Evolutionary conservation across 352 stramenopile genomes (phyloP).

Genomic region (Phytophthora citricola): DNA sequence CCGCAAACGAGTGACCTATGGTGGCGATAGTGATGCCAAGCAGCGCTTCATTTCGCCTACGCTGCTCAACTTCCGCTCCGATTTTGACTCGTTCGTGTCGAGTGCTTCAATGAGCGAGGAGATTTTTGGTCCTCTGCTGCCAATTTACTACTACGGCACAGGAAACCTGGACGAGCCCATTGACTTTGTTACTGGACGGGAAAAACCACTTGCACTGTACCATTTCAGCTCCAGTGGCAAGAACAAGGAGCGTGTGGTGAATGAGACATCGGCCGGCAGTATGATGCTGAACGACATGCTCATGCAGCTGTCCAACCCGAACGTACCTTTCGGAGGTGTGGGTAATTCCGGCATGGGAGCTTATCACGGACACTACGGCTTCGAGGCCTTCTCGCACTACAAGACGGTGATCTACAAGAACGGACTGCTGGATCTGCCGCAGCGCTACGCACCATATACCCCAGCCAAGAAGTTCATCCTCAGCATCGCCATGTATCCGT

Average conservation of each 20-base stretch:
- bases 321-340: slow-evolving; percentile 84
- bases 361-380: slow-evolving; percentile 86
- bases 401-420: slow-evolving; percentile 80
- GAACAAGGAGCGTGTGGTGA: slow-evolving; percentile 48
- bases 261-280: slow-evolving; percentile 64
- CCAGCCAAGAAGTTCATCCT: slow-evolving; percentile 43
- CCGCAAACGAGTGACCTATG: slow-evolving; percentile 60
- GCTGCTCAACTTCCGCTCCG: slow-evolving; percentile 85
- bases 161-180: slow-evolving; percentile 44
- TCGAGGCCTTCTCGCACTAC: slow-evolving; percentile 79
- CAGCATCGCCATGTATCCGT: slow-evolving; percentile 49
- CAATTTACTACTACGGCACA: slow-evolving; percentile 84
- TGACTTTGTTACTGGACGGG: slow-evolving; percentile 41
- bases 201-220: slow-evolving; percentile 91
- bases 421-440: slow-evolving; percentile 53
- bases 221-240: slow-evolving; percentile 66
- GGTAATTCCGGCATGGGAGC: slow-evolving; percentile 81
- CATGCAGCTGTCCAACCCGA: slow-evolving; percentile 66
- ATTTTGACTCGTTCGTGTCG: slow-evolving; percentile 48
- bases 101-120: slow-evolving; percentile 90
- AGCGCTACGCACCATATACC: slow-evolving; percentile 65
- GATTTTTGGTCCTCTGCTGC: slow-evolving; percentile 96
- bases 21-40: slow-evolving; percentile 64
- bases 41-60: slow-evolving; percentile 89
- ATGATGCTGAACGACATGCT: slow-evolving; percentile 86